phyloP scores from a whole-genome alignment of 768 basidiomycete genomes.

The Leccinum arenicola region DNA sequence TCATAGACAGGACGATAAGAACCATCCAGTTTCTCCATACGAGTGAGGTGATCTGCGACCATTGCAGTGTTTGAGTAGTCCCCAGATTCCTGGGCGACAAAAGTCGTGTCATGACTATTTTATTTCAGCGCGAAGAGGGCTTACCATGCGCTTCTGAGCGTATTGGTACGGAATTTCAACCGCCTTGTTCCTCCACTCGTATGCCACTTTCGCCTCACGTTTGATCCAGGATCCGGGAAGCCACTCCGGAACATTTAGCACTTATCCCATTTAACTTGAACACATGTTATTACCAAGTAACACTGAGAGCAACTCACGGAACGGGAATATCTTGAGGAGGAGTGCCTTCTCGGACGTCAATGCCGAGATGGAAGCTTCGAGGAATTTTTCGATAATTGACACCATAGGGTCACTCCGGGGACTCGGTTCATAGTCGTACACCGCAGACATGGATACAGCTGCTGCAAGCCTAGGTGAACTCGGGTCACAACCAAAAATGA shows the following conservation, averaged over 20 bases:
- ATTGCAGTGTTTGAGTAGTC: background rate
- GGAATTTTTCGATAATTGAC: background rate
- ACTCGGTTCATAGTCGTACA: background rate
- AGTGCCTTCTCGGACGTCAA: background rate
- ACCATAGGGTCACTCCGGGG: slow-evolving; percentile 7
- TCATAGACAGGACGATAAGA: background rate
- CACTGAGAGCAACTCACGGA: slow-evolving; percentile 11
- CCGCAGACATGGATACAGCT: background rate
- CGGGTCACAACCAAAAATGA: background rate
- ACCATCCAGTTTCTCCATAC: background rate
- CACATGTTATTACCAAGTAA: slow-evolving; percentile 1
- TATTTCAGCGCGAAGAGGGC: background rate
- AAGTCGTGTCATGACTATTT: background rate
- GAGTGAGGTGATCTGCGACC: background rate
- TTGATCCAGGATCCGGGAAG: slow-evolving; percentile 8
- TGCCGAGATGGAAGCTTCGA: background rate
- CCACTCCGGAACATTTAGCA: background rate
- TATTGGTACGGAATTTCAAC: slow-evolving; percentile 3
- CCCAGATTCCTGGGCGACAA: background rate
- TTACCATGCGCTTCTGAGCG: background rate
- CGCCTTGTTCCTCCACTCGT: background rate
- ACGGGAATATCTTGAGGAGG: slow-evolving; percentile 2
- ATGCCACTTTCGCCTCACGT: background rate
- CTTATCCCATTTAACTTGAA: background rate
- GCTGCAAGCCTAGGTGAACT: background rate